phyloP scores from a whole-genome alignment of 257 asterid genomes.

The Solanum neorickii region DNA sequence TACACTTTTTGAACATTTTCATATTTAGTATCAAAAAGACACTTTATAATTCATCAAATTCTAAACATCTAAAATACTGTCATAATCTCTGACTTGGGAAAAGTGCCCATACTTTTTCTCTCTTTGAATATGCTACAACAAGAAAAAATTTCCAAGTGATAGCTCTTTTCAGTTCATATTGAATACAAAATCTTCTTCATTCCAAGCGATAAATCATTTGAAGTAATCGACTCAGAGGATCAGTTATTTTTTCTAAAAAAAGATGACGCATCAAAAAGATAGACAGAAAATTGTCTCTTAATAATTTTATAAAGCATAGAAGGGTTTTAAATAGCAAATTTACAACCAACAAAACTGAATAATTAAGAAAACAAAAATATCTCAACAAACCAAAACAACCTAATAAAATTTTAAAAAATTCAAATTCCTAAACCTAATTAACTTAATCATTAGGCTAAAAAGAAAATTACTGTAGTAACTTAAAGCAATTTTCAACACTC shows the following conservation, averaged over 20 bases:
- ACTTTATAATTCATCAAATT: neutral
- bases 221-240: neutral
- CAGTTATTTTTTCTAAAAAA: neutral
- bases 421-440: neutral
- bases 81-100: neutral
- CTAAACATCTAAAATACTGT: neutral
- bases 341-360: neutral
- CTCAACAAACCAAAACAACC: neutral
- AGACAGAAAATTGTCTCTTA: neutral
- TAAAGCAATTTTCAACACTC: no score
- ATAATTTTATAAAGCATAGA: neutral
- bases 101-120: neutral
- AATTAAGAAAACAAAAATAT: neutral
- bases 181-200: neutral
- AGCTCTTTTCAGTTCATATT: neutral
- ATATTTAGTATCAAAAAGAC: neutral
- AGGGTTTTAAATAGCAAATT: neutral
- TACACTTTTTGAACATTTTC: neutral
- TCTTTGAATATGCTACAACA: neutral
- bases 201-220: neutral
- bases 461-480: no score
- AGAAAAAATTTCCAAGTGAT: neutral
- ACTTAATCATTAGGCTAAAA: no score
- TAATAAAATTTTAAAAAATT: no score
- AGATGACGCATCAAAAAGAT: neutral